Evolutionary conservation across 1,139 yeast species (phyloP).

Genomic region (Blastobotrys buckinghamii): DNA sequence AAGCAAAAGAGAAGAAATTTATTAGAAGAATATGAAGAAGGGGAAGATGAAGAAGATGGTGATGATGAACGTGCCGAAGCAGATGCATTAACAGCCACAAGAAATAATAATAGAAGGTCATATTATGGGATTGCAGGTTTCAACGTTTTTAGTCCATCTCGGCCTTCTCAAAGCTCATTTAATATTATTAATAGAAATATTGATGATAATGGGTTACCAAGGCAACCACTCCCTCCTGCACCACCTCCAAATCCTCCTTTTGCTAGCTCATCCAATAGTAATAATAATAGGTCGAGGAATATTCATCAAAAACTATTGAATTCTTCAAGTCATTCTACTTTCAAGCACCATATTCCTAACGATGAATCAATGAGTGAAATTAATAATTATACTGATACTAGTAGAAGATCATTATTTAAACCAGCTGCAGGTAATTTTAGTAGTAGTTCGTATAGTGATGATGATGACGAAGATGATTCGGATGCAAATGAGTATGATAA

Average conservation of each 20-base stretch:
- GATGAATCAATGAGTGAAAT: slow-evolving; percentile 3
- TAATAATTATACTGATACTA: neutral
- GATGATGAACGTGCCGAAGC: neutral
- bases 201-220: too few species aligned
- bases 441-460: neutral
- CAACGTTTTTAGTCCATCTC: neutral
- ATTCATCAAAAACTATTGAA: neutral
- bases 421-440: neutral
- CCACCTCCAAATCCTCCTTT: neutral
- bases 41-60: neutral
- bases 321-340: neutral
- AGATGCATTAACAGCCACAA: neutral
- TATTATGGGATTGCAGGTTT: neutral
- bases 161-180: neutral
- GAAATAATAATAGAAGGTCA: neutral
- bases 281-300: too few species aligned
- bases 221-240: neutral
- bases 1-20: neutral
- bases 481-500: neutral
- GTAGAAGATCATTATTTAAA: neutral
- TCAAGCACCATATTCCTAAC: neutral
- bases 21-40: neutral
- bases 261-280: too few species aligned
- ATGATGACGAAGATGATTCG: neutral
- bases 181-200: too few species aligned